Base-by-base conservation (phyloP, 495 filamentous ascomycete species). In the Filosporella fistucella region DNA sequence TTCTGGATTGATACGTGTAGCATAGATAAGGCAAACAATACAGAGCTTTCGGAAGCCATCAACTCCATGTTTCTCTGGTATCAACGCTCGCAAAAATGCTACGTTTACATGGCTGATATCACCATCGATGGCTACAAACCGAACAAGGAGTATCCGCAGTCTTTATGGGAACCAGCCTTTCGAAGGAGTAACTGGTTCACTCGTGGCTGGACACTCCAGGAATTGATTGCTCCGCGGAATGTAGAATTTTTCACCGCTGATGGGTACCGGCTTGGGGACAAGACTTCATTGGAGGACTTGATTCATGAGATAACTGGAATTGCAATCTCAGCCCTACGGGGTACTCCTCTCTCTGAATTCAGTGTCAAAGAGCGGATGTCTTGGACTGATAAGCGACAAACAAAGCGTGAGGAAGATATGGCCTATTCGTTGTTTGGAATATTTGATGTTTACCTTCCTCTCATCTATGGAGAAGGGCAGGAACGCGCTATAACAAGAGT, bases 131-230 rank as follows among this genome's bases (percentile, higher is more conserved):
- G 25, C n/a, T 7, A 43, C 32, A 13, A n/a, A 21, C 4, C 1
- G 11, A 17, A 5, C 14, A 17, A 9, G 3, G 11, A 12, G 24
- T 29, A 13, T 17, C 21, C 13, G 4, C n/a, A n/a, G n/a, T n/a
- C n/a, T n/a, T n/a, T n/a, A n/a, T 51, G 47, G 47, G 47, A 51
- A 51, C 2, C 41, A 32, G 41, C 41, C 12, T 43, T 43, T 17
- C 24, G 17, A 17, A 29, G 20, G 14, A 43, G 41, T 29, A 24
- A 26, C 12, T 43, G 41, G 41, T 43, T 43, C 32, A 30, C 25
- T 7, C 41, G 41, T 30, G 41, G 41, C 12, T 43, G 41, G 41
- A 43, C 24, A 43, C 41, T 43, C 20, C 41, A 43, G 32, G 41
- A 43, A 30, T 16, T 43, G 14, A 30, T 43, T 43, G 41, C 41